Conservation (phyloP, 2,329 filamentous ascomycete species). For the Microcyclospora tardicrescens region DNA sequence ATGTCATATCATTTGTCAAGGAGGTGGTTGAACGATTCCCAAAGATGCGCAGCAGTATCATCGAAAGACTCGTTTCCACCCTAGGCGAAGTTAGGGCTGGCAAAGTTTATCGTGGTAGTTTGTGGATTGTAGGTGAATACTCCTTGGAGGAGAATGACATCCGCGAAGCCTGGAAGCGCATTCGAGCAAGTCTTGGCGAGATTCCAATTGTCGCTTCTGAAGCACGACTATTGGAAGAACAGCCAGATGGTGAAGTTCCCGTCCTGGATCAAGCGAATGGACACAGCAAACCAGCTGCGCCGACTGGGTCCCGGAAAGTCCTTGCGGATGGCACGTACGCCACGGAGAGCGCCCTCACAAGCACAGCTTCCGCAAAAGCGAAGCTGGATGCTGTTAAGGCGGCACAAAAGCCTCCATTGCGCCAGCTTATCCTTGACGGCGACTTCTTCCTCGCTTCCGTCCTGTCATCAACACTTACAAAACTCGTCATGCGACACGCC, state of each 20-base stretch:
- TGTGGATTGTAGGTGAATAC: constrained; percentile 98
- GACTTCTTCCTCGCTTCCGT: constrained; percentile 95
- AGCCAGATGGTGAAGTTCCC: constrained; percentile 48
- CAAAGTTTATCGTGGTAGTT: constrained; percentile 89
- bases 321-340: constrained; percentile 95
- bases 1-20: constrained; percentile 97
- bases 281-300: constrained; percentile 59
- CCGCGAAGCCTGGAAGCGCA: constrained; percentile 90
- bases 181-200: constrained; percentile 84
- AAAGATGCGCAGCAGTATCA: constrained; percentile 71
- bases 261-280: constrained; percentile 65
- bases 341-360: constrained; percentile 90
- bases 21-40: constrained; percentile 98
- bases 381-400: constrained; percentile 94
- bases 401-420: constrained; percentile 86
- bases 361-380: constrained; percentile 76
- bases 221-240: constrained; percentile 78
- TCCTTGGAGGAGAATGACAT: constrained; percentile 90
- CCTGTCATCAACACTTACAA: constrained; percentile 88
- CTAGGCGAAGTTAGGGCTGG: constrained; percentile 87
- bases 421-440: constrained; percentile 89
- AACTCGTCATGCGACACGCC: constrained; percentile 93
- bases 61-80: constrained; percentile 77
- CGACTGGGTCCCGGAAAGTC: constrained; percentile 78
- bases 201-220: constrained; percentile 95